Conservation (phyloP, 345 rosid genomes). For the Balakata baccata region DNA sequence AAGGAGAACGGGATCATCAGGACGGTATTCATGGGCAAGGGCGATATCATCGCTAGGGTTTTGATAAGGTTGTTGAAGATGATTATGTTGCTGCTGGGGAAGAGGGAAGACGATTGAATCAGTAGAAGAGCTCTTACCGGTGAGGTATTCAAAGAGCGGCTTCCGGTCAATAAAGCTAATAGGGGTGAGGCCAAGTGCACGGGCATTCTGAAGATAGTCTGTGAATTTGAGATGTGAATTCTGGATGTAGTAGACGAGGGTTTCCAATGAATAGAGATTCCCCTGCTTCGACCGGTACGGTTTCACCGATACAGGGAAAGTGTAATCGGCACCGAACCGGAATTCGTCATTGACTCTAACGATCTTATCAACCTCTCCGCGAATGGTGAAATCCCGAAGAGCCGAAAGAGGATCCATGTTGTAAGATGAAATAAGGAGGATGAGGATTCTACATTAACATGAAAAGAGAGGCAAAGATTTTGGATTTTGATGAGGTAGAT, state of each 20-base stretch:
- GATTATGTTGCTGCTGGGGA: slow-evolving; percentile 27
- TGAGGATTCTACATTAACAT: no score
- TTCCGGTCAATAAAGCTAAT: slow-evolving; percentile 80
- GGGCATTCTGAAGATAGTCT: slow-evolving; percentile 69
- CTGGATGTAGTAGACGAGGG: slow-evolving; percentile 60
- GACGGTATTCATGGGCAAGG: slow-evolving; percentile 32
- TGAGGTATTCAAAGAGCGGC: slow-evolving; percentile 79
- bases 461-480: no score
- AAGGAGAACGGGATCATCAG: slow-evolving; percentile 33
- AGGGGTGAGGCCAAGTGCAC: slow-evolving; percentile 54
- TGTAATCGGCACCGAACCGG: slow-evolving; percentile 17
- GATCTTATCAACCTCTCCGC: slow-evolving; percentile 27
- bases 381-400: slow-evolving; percentile 64
- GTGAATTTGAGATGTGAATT: slow-evolving; percentile 68
- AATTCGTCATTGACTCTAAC: slow-evolving; percentile 12
- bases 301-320: slow-evolving; percentile 17
- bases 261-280: slow-evolving; percentile 73
- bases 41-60: slow-evolving; percentile 16
- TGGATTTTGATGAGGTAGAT: no score
- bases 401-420: slow-evolving; percentile 72
- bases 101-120: slow-evolving; percentile 71
- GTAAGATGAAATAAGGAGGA: not conserved
- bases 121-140: slow-evolving; percentile 56
- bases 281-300: slow-evolving; percentile 85
- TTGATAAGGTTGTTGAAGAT: not conserved